Evolutionary conservation across 1,284 basidiomycete genomes (phyloP).

Genomic region (Marasmius tenuissimus): DNA sequence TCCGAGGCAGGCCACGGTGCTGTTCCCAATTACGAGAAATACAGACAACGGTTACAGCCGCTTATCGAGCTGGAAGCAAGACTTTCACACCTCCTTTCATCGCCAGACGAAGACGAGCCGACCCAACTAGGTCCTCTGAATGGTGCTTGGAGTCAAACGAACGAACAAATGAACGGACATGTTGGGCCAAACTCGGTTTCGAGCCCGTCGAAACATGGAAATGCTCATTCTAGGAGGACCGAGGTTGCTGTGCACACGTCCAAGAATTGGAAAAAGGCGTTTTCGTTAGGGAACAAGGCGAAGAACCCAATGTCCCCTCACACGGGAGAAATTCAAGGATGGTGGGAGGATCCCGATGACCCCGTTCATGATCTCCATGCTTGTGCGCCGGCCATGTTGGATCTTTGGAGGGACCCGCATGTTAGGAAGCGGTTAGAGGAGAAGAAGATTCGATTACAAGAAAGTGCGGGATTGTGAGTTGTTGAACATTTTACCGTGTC

Average conservation of each 20-base stretch:
- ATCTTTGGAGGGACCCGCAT: conserved; percentile 68
- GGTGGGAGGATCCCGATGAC: conserved; percentile 83
- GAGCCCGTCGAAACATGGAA: neutral
- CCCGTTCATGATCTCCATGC: conserved; percentile 69
- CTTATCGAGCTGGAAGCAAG: conserved; percentile 66
- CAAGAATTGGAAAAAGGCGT: conserved; percentile 72
- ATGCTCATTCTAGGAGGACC: conserved; percentile 29
- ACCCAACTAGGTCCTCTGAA: conserved; percentile 40
- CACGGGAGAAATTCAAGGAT: conserved; percentile 69
- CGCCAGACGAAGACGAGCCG: conserved; percentile 61
- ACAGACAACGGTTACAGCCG: conserved; percentile 60
- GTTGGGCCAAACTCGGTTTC: neutral
- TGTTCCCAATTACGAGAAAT: conserved; percentile 61
- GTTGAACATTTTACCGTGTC: conserved; percentile 8
- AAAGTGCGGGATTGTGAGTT: conserved; percentile 80
- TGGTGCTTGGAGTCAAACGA: conserved; percentile 31
- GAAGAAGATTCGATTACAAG: conserved; percentile 67
- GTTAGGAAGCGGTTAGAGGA: conserved; percentile 63
- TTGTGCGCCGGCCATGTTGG: conserved; percentile 61
- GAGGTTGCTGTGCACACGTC: conserved; percentile 66
- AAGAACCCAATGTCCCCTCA: conserved; percentile 66
- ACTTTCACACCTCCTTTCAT: conserved; percentile 62
- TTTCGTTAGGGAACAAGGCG: conserved; percentile 56
- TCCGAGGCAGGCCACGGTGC: conserved; percentile 49
- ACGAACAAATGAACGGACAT: neutral